Base-by-base conservation (phyloP, 2,329 filamentous ascomycete genomes). In the Chrysoporthe puriensis region DNA sequence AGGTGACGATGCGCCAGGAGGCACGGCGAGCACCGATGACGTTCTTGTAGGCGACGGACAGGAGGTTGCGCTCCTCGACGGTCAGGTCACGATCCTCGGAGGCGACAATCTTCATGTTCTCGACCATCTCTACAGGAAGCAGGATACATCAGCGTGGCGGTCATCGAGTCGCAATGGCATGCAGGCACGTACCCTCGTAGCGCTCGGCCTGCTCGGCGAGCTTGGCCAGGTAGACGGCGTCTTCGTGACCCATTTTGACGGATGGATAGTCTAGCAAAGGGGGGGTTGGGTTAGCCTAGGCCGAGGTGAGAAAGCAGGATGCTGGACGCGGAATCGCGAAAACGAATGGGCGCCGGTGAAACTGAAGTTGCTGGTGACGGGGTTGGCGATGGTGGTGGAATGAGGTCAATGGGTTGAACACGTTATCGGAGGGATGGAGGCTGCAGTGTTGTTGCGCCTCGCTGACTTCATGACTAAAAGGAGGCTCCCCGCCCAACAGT, bases 201-300 rank as follows among this genome's bases (percentile, higher is more conserved):
- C 96, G 95, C 91, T 99, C 96, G 84, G 96, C 96, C 90, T 99
- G 96, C 91, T 99, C 96, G 81, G 96, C 96, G 83, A 99, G 92
- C 94, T 98, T 98, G 85, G 96, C 96, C 82, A 98, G 91, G 85
- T 98, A 98, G 80, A 99, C 96, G 79, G 94, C 95, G 86, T 98
- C 94, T 89, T 98, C 95, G 88, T 97, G 93, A 90, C 92, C 94
- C 95, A 98, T 98, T 86, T 86, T 94, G 87, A 81, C 83, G 80
- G 75, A 77, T 74, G 77, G 72, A 69, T 73, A 50, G 64, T 73
- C 64, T 72, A 66, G 69, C 62, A 66, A 46, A 59, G 56, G 61
- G 64, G 62, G 42, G 52, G 52, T 57, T 56, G 54, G 18, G 72
- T 77, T 73, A 76, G 75, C 74, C 65, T 66, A 69, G 66, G 54